Base-by-base conservation (phyloP, 371 early-diverging fungal genomes). In the Blakeslea trispora region DNA sequence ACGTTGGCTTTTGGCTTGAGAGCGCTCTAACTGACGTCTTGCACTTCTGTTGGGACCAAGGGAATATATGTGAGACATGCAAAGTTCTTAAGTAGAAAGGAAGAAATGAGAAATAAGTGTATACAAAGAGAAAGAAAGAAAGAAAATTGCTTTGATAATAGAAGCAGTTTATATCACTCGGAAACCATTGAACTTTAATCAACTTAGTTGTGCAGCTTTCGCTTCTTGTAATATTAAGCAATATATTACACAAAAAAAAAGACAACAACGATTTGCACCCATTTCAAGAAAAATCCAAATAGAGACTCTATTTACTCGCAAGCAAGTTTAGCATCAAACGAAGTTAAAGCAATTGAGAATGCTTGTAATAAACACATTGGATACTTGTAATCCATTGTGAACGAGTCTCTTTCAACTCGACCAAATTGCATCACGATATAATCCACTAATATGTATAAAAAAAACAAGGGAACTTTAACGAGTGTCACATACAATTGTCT, bases 391-490 rank as follows among this genome's bases (percentile, higher is more conserved):
- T 99, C 99, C 77, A 99, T 77, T 0, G 96, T 89, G 64, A 96
- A 99, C 32, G 73, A 77, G 60, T 94, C 88, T 9, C 86, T 82
- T 0, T 76, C 82, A 2, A 92, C 84, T 49, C 92, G 77, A 41
- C 99, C 99, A 81, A 98, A 99, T 63, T 98, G 98, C 85, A 99
- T 81, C 8, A 93, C 90, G 50, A 96, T 92, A 64, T 97, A 97
- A 64, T 94, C 94, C 80, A 93, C 89, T 91, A 65, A 37, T 28
- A 28, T n/a, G n/a, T n/a, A n/a, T n/a, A n/a, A n/a, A n/a, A n/a
- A n/a, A n/a, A n/a, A n/a, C n/a, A n/a, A n/a, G n/a, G n/a, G n/a
- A n/a, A n/a, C n/a, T n/a, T n/a, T n/a, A n/a, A n/a, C n/a, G n/a
- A n/a, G n/a, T n/a, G n/a, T n/a, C n/a, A n/a, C n/a, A n/a, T n/a